phyloP scores from a whole-genome alignment of 2,329 filamentous ascomycete species.

The Aureobasidium subglaciale region DNA sequence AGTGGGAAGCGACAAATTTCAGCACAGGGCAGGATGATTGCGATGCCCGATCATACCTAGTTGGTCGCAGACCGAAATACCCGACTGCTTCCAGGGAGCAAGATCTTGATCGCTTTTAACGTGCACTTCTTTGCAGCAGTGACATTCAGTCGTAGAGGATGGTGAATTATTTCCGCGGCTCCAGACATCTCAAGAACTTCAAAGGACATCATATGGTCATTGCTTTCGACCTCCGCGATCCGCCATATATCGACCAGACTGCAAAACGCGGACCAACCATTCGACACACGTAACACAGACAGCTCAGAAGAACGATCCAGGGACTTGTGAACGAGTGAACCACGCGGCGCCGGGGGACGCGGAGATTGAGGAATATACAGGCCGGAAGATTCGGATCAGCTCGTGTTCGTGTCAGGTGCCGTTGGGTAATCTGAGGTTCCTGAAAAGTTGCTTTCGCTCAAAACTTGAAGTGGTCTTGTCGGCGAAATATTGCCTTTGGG shows the following conservation, averaged over 20 bases:
- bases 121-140: background rate
- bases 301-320: background rate
- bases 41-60: too few relatives aligned
- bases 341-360: background rate
- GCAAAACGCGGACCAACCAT: background rate
- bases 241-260: background rate
- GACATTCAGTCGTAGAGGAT: background rate
- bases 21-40: too few relatives aligned
- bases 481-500: background rate
- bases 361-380: background rate
- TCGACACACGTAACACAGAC: slow-evolving; percentile 1
- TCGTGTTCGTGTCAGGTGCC: background rate
- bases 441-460: background rate
- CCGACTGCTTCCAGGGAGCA: too few relatives aligned
- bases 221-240: slow-evolving; percentile 2
- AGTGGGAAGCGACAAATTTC: too few relatives aligned
- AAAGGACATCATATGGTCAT: background rate
- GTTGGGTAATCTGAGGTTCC: background rate
- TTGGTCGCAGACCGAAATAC: too few relatives aligned
- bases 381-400: slow-evolving; percentile 1
- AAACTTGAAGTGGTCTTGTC: background rate
- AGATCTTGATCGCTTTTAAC: too few relatives aligned
- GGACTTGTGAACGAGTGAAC: background rate
- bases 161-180: background rate
- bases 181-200: background rate